Evolutionary conservation across 352 stramenopile genomes (phyloP), one percentile per base, ranked within the genome.

Genomic region (Aphanomyces stellatus): DNA sequence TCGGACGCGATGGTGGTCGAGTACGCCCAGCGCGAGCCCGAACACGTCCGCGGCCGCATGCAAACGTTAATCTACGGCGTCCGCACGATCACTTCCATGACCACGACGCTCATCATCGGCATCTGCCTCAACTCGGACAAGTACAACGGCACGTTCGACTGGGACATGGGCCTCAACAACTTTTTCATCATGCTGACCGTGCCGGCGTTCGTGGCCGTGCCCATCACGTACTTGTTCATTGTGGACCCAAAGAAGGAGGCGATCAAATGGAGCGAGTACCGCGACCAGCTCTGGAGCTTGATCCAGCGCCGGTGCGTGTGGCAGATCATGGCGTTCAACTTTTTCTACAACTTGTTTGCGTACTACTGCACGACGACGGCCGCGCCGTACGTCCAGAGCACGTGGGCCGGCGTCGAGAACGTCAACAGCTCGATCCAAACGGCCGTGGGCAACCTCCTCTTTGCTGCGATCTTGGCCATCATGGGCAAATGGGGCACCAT

Each of bases 121-220:
- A 88, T 87, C 62, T 78, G 76, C 59, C 82, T 90, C 70, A 90
- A 90, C 53, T 76, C 72, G 15, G 62, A 55, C 1, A 64, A 76
- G 37, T 84, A 80, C 51, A 76, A 71, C 30, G 77, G 77, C 17
- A 71, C 79, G 56, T 85, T 85, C 34, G 62, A 74, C 49, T 81
- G 56, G 56, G 56, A 64, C 56, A 49, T 64, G 15, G 56, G 56
- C 30, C 19, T 64, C 25, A 49, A 64, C 42, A 51, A 17, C 37
- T 34, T 64, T 17, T 64, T 49, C 42, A 64, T 80, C 55, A 74
- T 69, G 27, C 42, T 84, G n/a, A 28, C 25, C 22, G 77, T 84
- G 41, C 66, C 73, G 5, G 60, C 71, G 34, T 55, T 79, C 17
- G 7, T 51, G 25, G 42, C 51, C 25, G 35, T 64, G 37, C 31